A percentile compares a stretch with the other conserved stretches of the same genome.
These are phyloP conservation scores for Neofusicoccum sp. DNA, from an alignment of 2,329 filamentous ascomycete species.

Conservation along the genomic window DNA sequence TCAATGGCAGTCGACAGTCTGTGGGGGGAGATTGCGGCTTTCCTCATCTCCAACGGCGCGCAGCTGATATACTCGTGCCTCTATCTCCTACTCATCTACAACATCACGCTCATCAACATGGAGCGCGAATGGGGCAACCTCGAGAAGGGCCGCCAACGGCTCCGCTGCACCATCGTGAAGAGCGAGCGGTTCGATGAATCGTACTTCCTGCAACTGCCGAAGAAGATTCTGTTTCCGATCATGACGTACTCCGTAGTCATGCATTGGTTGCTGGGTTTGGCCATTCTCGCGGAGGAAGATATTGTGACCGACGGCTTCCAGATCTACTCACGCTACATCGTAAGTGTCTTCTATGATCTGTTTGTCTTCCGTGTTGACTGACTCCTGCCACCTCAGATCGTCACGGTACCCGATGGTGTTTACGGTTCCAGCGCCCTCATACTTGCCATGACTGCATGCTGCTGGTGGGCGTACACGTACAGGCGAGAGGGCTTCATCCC, in stretches of 20 bases:
- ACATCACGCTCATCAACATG: conserved; percentile 29
- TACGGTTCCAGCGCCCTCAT: conserved; percentile 30
- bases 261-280: conserved; percentile 32
- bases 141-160: conserved; percentile 25
- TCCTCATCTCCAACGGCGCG: conserved; percentile 29
- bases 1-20: conserved; percentile 23
- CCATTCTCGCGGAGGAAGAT: conserved; percentile 11
- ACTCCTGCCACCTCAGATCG: conserved; percentile 23
- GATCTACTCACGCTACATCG: conserved; percentile 28
- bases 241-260: conserved; percentile 30
- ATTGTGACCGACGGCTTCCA: conserved; percentile 6
- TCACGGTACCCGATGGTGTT: conserved; percentile 25
- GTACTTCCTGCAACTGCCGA: conserved; percentile 33
- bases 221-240: conserved; percentile 30
- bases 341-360: neutral
- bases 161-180: conserved; percentile 31
- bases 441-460: conserved; percentile 30
- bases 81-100: conserved; percentile 33
- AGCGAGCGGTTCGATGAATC: conserved; percentile 29
- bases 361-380: neutral
- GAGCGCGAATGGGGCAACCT: conserved; percentile 32
- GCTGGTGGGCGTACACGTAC: conserved; percentile 34
- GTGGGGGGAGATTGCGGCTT: conserved; percentile 27
- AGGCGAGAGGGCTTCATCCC: conserved; percentile 33
- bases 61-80: conserved; percentile 33